Evolutionary conservation across 2,329 filamentous ascomycete species (phyloP).

Genomic region (Botrytis sinoallii): DNA sequence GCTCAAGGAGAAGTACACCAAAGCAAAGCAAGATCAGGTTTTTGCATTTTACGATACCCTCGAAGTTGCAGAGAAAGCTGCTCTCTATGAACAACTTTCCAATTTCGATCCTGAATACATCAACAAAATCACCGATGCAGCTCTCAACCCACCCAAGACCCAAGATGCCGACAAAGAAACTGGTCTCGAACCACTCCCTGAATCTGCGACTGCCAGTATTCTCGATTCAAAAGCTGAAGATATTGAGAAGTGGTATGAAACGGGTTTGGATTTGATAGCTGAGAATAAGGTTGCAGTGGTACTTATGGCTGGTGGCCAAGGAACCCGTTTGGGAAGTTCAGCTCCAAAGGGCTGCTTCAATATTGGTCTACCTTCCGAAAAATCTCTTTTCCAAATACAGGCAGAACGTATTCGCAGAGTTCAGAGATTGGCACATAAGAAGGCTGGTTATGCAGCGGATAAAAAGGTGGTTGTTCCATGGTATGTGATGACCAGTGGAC

Average conservation of each 20-base stretch:
- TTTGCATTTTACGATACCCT: slow-evolving; percentile 87
- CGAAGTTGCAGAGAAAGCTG: slow-evolving; percentile 66
- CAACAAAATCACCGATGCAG: slow-evolving; percentile 79
- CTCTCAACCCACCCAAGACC: slow-evolving; percentile 70
- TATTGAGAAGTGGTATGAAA: slow-evolving; percentile 79
- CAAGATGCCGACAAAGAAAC: slow-evolving; percentile 39
- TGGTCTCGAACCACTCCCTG: slow-evolving; percentile 80
- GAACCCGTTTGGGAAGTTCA: slow-evolving; percentile 89
- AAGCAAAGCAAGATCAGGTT: slow-evolving; percentile 76
- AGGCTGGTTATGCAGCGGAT: slow-evolving; percentile 54
- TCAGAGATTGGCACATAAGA: slow-evolving; percentile 74
- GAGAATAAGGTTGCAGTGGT: slow-evolving; percentile 77
- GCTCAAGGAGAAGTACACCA: slow-evolving; percentile 69
- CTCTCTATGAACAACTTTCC: slow-evolving; percentile 77
- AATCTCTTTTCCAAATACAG: slow-evolving; percentile 97
- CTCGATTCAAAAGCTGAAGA: slow-evolving; percentile 80
- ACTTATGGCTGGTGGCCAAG: slow-evolving; percentile 95
- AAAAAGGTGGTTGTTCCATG: slow-evolving; percentile 73
- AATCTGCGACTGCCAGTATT: slow-evolving; percentile 81
- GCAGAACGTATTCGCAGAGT: slow-evolving; percentile 88
- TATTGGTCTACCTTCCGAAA: slow-evolving; percentile 87
- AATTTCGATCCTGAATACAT: slow-evolving; percentile 81
- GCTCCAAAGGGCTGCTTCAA: slow-evolving; percentile 97
- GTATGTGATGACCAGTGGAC: slow-evolving; percentile 99
- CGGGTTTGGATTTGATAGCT: slow-evolving; percentile 62